Evolutionary conservation across 2,329 filamentous ascomycete genomes (phyloP), one percentile per base, ranked within the genome.

Genomic region (Aspergillus sp.): DNA sequence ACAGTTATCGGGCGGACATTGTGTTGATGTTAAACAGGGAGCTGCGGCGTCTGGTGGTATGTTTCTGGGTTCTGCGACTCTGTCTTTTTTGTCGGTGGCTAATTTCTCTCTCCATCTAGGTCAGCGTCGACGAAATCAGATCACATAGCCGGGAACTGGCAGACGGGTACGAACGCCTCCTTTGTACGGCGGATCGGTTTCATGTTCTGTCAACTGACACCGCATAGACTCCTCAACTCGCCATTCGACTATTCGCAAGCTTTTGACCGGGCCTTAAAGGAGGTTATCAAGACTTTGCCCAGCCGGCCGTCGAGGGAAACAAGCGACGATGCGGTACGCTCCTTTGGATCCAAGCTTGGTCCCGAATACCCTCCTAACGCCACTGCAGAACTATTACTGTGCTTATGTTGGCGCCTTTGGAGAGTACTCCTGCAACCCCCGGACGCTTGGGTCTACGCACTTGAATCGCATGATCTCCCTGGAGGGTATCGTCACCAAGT

Each of bases 341-440:
- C 47, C 17, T 30, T 26, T 15, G 5, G 13, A 7, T 16, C 13
- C 7, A n/a, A n/a, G n/a, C n/a, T n/a, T n/a, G n/a, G n/a, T n/a
- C n/a, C n/a, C n/a, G n/a, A n/a, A n/a, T n/a, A n/a, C n/a, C n/a
- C n/a, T n/a, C 36, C 34, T 44, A 38, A 47, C 37, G 17, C 7
- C 10, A 8, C n/a, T 16, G 3, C 16, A 61, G 57, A 49, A 46
- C 48, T 98, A 94, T 65, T 96, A 98, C 59, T 95, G 91, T 53
- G 91, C 91, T n/a, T 96, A 85, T 66, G 78, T 89, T 34, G 91
- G 91, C 44, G 94, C 86, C 55, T 98, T 98, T 55, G 91, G 93
- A 44, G 80, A 95, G 56, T 91, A 85, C 57, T 75, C 88, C 8
- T 95, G 88, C 72, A 98, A 95, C 53, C 91, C 91, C 25, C 78